Base-by-base conservation (phyloP, 2,329 filamentous ascomycete species). In the Trichoderma breve region DNA sequence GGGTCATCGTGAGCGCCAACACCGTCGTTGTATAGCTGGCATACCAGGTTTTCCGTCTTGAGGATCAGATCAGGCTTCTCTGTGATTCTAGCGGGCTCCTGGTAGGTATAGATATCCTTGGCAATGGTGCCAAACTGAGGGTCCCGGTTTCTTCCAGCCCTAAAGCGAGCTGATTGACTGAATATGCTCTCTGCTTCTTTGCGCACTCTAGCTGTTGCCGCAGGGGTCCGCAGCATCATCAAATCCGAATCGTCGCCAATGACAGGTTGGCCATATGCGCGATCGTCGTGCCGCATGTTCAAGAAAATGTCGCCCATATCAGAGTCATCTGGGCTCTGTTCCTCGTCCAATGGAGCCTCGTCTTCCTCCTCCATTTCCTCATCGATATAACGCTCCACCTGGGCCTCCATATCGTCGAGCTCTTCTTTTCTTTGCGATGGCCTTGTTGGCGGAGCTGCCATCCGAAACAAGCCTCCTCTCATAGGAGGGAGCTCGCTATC, bases 11-110 rank as follows among this genome's bases (percentile, higher is more conserved):
- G 83, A 4, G 84, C 80, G 21, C 87, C 87, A 15, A 90, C 85
- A 0, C 88, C 88, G 72, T 90, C 87, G 62, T 87, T 86, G 75
- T 93, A 93, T 21, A 95, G 83, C 67, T 85, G 85, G 64, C 86
- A 86, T 51, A 97, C 83, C 53, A 93, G 82, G 51, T 89, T 86
- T 79, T 98, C 95, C 12, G 93, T 97, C 63, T 88, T 86, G 39
- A 97, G 82, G 60, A 98, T 89, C 24, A 97, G 81, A 60, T 90
- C 86, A 73, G 91, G 89, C 1, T 90, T 84, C 81, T 98, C 95
- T 5, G 85, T 85, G 60, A 97, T 83, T 21, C 82, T 77, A 1
- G 92, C 89, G 39, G 87, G 83, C 43, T 87, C 87, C 79, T 88
- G 79, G 80, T 83, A 79, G 6, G 72, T 79, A 84, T 91, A 89